Evolutionary conservation across 2,329 filamentous ascomycete genomes (phyloP), one percentile per base, ranked within the genome.

Genomic region (Exophiala dermatitidis): DNA sequence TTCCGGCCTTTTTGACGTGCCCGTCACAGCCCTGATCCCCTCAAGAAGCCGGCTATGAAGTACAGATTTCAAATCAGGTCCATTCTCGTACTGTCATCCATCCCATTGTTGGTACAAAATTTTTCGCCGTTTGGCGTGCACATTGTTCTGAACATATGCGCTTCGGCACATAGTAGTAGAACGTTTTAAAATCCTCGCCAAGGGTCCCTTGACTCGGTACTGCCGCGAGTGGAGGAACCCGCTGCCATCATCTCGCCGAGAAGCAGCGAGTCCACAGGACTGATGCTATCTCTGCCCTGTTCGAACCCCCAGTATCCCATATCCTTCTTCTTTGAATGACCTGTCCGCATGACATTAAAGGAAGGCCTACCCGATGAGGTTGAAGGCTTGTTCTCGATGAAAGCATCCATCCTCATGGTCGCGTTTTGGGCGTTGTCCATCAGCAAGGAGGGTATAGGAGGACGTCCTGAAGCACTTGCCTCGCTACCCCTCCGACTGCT

Each of bases 361-460:
- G 66, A 40, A 58, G 62, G 56, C 6, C 56, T 44, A 37, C 48
- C 44, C n/a, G 58, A 56, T 5, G 58, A 58, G 8, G 55, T 57
- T 33, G 54, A 58, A 28, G 52, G 50, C 34, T 60, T 58, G 36
- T 54, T 53, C 34, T 83, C 80, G 61, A 98, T 94, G 68, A 97
- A 98, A 0, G 93, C 93, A 69, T 97, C 91, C 91, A 98, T 97
- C 30, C 93, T 83, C 44, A 97, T 83, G 1, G 90, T 97, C 12
- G 52, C 52, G 2, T 51, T 49, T 29, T 58, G 50, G 40, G 68
- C 68, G 50, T 46, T 48, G 29, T 59, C 54, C 33, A 53, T 28
- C 12, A 56, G 52, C 10, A 49, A 50, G 34, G 85, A 1, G 86
- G 86, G 63, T 94, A 90, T 65, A 93, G 93, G 72, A 74, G 37